Evolutionary conservation across 2,329 filamentous ascomycete species (phyloP).

Genomic region (Pseudonectria buxi): DNA sequence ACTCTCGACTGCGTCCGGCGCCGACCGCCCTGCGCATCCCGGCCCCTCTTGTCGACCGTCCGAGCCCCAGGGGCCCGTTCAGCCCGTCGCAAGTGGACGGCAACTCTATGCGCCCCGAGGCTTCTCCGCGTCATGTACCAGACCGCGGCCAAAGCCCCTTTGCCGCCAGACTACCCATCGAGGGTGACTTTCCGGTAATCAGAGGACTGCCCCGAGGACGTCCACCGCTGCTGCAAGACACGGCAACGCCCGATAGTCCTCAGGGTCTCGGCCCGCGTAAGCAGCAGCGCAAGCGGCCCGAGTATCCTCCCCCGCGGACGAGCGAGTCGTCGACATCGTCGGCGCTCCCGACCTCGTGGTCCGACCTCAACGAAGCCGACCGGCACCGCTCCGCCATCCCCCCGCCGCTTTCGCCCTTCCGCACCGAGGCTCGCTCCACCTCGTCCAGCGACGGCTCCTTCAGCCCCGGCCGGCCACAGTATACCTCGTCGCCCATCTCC

Average conservation of each 20-base stretch:
- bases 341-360: conserved; percentile 13
- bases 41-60: conserved; percentile 12
- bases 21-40: conserved; percentile 18
- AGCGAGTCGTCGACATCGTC: not conserved
- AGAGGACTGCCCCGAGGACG: conserved; percentile 31
- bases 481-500: conserved; percentile 23
- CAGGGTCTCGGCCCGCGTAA: conserved; percentile 15
- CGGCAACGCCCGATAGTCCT: not conserved
- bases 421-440: conserved; percentile 4
- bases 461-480: conserved; percentile 13
- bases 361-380: conserved; percentile 20
- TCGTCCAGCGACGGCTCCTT: conserved; percentile 6
- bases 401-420: conserved; percentile 26
- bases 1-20: conserved; percentile 14
- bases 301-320: conserved; percentile 14
- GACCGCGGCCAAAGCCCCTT: conserved; percentile 23
- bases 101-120: conserved; percentile 13
- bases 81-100: conserved; percentile 15
- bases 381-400: conserved; percentile 29
- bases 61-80: conserved; percentile 15
- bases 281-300: conserved; percentile 15
- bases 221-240: conserved; percentile 11
- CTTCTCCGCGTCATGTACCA: conserved; percentile 6
- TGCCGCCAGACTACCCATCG: conserved; percentile 16
- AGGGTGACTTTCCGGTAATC: conserved; percentile 27